Evolutionary conservation across 768 basidiomycete genomes (phyloP).

Genomic region (Serendipita sp.): DNA sequence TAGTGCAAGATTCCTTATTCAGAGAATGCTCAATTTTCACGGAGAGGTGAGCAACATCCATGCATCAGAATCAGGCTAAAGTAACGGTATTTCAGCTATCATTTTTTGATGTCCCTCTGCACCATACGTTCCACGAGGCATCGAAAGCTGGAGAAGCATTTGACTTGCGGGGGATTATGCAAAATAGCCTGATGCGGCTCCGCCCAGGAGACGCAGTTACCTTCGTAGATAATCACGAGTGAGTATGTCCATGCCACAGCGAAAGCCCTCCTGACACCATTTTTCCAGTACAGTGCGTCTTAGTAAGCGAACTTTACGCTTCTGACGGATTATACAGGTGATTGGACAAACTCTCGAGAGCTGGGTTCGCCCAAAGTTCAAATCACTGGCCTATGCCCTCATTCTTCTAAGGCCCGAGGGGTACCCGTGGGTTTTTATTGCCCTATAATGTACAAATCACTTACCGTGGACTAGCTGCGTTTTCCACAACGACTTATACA

Average conservation of each 20-base stretch:
- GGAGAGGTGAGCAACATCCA: slow-evolving; percentile 37
- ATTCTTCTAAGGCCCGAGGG: slow-evolving; percentile 57
- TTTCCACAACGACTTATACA: slow-evolving; percentile 73
- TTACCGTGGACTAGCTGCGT: slow-evolving; percentile 39
- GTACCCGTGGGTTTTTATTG: slow-evolving; percentile 43
- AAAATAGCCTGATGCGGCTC: slow-evolving; percentile 47
- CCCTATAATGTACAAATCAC: background rate
- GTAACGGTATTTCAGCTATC: slow-evolving; percentile 63
- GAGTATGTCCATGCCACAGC: too few relatives aligned
- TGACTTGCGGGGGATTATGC: slow-evolving; percentile 62
- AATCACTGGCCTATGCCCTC: slow-evolving; percentile 67
- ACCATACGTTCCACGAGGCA: slow-evolving; percentile 67
- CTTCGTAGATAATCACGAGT: slow-evolving; percentile 88
- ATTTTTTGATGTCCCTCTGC: slow-evolving; percentile 85
- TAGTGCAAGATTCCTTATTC: background rate
- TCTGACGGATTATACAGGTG: background rate
- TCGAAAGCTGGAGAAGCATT: slow-evolving; percentile 50
- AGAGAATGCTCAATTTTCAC: slow-evolving; percentile 35
- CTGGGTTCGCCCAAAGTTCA: slow-evolving; percentile 63
- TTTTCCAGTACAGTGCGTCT: slow-evolving; percentile 46
- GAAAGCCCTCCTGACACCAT: too few relatives aligned
- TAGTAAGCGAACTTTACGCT: slow-evolving; percentile 21
- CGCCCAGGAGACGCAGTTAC: slow-evolving; percentile 75
- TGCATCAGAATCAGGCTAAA: background rate
- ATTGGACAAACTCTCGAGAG: slow-evolving; percentile 65